These are phyloP conservation scores for Pichia sp. DNA, from an alignment of 1,139 yeast species.

Conservation along the genomic window DNA sequence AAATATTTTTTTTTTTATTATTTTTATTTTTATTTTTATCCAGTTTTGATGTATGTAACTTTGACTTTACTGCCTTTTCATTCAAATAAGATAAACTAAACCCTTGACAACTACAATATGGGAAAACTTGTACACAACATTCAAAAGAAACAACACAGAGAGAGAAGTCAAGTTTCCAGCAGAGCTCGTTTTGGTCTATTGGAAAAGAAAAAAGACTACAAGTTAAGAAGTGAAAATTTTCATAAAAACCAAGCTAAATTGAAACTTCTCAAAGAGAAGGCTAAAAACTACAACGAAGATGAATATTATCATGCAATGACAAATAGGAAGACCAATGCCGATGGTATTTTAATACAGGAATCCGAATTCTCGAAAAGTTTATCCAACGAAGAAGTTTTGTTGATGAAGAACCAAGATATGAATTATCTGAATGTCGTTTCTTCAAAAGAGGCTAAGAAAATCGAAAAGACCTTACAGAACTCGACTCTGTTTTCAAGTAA, in stretches of 20 bases:
- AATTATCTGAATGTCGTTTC: conserved; percentile 76
- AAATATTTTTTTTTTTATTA: too few species aligned
- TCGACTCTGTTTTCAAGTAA: conserved; percentile 41
- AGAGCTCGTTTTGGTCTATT: conserved; percentile 73
- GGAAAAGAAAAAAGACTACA: conserved; percentile 93
- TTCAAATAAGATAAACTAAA: neutral
- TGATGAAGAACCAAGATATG: conserved; percentile 83
- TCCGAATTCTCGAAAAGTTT: conserved; percentile 53
- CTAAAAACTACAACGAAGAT: conserved; percentile 77
- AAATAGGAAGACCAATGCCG: conserved; percentile 50
- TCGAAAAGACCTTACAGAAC: conserved; percentile 50
- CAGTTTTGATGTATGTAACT: too few species aligned
- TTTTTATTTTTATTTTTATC: too few species aligned
- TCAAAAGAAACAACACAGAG: conserved; percentile 93
- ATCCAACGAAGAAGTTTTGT: conserved; percentile 65
- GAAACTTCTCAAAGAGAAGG: conserved; percentile 67
- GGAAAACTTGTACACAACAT: conserved; percentile 78
- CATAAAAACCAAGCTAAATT: conserved; percentile 85
- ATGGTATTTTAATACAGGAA: conserved; percentile 59
- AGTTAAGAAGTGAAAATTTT: conserved; percentile 78
- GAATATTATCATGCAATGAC: conserved; percentile 95
- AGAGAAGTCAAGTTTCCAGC: conserved; percentile 76
- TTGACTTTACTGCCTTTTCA: neutral
- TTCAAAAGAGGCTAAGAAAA: conserved; percentile 56
- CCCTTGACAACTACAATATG: conserved; percentile 34